Evolutionary conservation across 2,329 filamentous ascomycete species (phyloP), one percentile per base, ranked within the genome.

Genomic region (Phialemoniopsis sp.): DNA sequence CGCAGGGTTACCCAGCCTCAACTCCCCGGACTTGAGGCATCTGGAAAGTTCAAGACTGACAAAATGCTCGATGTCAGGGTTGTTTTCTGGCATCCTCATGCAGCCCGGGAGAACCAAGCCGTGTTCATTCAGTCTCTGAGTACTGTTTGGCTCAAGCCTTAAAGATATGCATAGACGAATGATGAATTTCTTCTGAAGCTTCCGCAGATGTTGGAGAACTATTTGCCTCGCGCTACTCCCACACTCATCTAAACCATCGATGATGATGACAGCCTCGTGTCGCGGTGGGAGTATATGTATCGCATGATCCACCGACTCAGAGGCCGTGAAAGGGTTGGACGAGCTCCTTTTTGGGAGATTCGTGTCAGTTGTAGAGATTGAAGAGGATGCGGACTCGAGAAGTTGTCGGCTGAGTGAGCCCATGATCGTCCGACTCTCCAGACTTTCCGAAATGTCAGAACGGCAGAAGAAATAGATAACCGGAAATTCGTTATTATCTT

Each of bases 341-440:
- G n/a, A n/a, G n/a, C n/a, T n/a, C n/a, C n/a, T n/a, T n/a, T n/a
- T n/a, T n/a, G n/a, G n/a, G n/a, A n/a, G n/a, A n/a, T n/a, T n/a
- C n/a, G n/a, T n/a, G n/a, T n/a, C n/a, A n/a, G n/a, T n/a, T n/a
- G n/a, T n/a, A n/a, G n/a, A n/a, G n/a, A n/a, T n/a, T n/a, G n/a
- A n/a, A n/a, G n/a, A n/a, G n/a, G n/a, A n/a, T n/a, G n/a, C n/a
- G n/a, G n/a, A n/a, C n/a, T n/a, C n/a, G n/a, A 67, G 42, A 4
- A 72, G 47, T 47, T 71, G 67, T 19, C 62, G 55, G 6, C 45
- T 44, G 0, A 66, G 42, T 13, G 46, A 62, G 0, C 60, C 54
- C n/a, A 66, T 36, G 6, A 66, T 49, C 0, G 54, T 59, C 2
- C 45, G 35, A 0, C 53, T 41, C 14, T 46, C 46, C 4, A 64